Percentiles rank a stretch among this genome's conserved stretches.
phyloP scores from a whole-genome alignment of 2,329 filamentous ascomycete species.

The Pseudocercospora musae region DNA sequence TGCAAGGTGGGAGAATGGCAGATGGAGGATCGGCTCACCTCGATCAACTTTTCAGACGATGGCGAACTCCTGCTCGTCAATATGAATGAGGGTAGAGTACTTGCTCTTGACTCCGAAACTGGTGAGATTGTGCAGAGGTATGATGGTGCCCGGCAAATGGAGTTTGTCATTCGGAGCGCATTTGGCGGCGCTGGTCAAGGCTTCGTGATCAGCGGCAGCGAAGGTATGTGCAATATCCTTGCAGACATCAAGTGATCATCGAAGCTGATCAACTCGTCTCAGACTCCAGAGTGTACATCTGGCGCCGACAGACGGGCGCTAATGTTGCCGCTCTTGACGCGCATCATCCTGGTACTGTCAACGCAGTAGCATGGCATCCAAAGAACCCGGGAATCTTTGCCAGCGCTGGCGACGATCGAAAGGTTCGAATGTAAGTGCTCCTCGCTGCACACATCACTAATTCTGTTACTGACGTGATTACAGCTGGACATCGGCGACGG shows the following conservation, averaged over 20 bases:
- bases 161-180: slow-evolving; percentile 74
- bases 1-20: slow-evolving; percentile 68
- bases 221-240: slow-evolving; percentile 55
- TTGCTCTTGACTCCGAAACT: slow-evolving; percentile 73
- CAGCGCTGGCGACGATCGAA: slow-evolving; percentile 82
- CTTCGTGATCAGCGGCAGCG: slow-evolving; percentile 87
- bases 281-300: slow-evolving; percentile 76
- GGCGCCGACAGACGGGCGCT: slow-evolving; percentile 79
- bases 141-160: slow-evolving; percentile 68
- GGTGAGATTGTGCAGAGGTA: slow-evolving; percentile 71
- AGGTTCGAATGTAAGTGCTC: slow-evolving; percentile 73
- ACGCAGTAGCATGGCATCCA: slow-evolving; percentile 87
- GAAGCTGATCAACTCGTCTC: background rate
- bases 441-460: background rate
- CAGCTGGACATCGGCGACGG: slow-evolving; percentile 20
- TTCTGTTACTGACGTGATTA: slow-evolving; percentile 6
- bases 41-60: slow-evolving; percentile 75
- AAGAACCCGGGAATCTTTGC: slow-evolving; percentile 79
- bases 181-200: slow-evolving; percentile 91
- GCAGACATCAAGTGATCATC: background rate
- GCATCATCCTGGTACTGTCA: slow-evolving; percentile 73
- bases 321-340: slow-evolving; percentile 73
- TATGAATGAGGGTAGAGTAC: slow-evolving; percentile 70
- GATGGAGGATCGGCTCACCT: slow-evolving; percentile 68
- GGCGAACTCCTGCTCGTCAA: slow-evolving; percentile 81